Percentiles rank a stretch among this genome's conserved stretches.
Evolutionary conservation across 306 rosid species (phyloP).

Genomic region (Fagus crenata): DNA sequence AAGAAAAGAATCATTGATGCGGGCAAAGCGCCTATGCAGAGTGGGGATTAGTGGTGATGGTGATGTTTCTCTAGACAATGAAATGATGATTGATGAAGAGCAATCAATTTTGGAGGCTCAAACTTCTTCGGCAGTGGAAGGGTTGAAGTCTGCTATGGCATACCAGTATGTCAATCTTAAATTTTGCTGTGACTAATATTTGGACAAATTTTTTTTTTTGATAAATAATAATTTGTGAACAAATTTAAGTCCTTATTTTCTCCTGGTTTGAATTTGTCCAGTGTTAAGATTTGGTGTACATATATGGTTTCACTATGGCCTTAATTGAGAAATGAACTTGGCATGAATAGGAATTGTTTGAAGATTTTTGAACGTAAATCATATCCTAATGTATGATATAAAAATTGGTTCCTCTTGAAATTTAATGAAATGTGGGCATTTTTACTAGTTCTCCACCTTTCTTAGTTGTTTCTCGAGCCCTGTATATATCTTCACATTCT

Average conservation of each 20-base stretch:
- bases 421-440: not conserved
- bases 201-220: too few relatives aligned
- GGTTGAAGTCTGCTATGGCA: constrained; percentile 61
- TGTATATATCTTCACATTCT: not conserved
- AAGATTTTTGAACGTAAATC: not conserved
- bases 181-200: not conserved
- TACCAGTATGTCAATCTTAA: constrained; percentile 58
- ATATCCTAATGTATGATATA: not conserved
- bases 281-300: not conserved
- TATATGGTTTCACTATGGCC: not conserved
- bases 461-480: not conserved
- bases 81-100: constrained; percentile 75
- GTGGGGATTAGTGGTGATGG: constrained; percentile 46
- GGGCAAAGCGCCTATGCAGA: constrained; percentile 84
- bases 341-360: not conserved
- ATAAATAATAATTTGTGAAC: too few relatives aligned
- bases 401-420: not conserved
- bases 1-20: constrained; percentile 75
- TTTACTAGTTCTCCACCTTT: not conserved
- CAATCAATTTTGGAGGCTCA: constrained; percentile 79
- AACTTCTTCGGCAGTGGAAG: constrained; percentile 71
- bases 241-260: not conserved
- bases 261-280: not conserved
- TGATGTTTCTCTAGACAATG: constrained; percentile 43
- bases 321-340: not conserved